Percentiles rank a stretch among this genome's conserved stretches.
phyloP scores from a whole-genome alignment of 345 rosid genomes.

The Sisymbrium irio region DNA sequence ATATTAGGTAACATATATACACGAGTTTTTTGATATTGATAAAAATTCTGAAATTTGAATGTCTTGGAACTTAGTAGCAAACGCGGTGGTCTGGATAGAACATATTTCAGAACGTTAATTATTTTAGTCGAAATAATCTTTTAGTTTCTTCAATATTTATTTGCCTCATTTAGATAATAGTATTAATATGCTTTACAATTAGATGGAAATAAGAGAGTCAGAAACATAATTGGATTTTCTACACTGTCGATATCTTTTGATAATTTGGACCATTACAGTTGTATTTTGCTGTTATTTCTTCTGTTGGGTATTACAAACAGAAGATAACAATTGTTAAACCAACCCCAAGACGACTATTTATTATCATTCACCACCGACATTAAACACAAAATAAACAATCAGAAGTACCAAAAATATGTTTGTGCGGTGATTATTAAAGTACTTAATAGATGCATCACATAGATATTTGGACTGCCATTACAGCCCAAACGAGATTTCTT shows the following conservation, averaged over 20 bases:
- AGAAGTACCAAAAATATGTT: neutral
- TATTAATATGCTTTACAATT: neutral
- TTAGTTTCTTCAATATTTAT: neutral
- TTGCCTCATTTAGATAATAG: neutral
- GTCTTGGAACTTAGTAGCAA: too few species aligned
- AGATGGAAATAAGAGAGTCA: neutral
- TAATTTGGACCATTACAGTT: slow-evolving; percentile 29
- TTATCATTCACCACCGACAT: slow-evolving; percentile 35
- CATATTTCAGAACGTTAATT: neutral
- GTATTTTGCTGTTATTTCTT: slow-evolving; percentile 28
- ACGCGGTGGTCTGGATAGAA: neutral
- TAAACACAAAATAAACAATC: neutral
- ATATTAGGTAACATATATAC: too few species aligned
- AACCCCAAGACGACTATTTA: slow-evolving; percentile 26
- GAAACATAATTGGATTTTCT: slow-evolving; percentile 15
- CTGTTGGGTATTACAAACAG: slow-evolving; percentile 6
- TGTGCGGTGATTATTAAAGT: slow-evolving; percentile 25
- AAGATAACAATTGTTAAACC: slow-evolving; percentile 25
- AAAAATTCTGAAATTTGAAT: too few species aligned
- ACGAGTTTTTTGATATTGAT: too few species aligned
- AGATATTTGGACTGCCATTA: slow-evolving; percentile 15
- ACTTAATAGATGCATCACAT: neutral
- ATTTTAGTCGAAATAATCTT: neutral
- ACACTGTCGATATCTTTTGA: slow-evolving; percentile 11
- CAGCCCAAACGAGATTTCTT: slow-evolving; percentile 13